These are phyloP conservation scores for Oldenlandia corymbosa DNA, from an alignment of 257 asterid species.

Conservation along the genomic window DNA sequence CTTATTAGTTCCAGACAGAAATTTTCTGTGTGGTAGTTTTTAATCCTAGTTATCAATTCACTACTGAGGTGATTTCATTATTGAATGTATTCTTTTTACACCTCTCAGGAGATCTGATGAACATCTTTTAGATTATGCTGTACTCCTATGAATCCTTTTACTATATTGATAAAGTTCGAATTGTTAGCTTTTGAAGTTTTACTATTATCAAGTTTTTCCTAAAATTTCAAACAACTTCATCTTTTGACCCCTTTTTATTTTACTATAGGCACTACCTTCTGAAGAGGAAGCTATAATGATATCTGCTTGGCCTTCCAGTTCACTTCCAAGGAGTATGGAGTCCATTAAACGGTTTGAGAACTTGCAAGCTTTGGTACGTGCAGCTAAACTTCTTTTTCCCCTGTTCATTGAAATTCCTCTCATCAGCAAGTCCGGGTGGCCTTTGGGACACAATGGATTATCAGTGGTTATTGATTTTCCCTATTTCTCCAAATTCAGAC, in stretches of 20 bases:
- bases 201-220: not conserved
- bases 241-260: not conserved
- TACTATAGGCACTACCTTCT: constrained; percentile 66
- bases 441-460: not conserved
- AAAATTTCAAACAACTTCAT: not conserved
- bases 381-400: not conserved
- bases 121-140: not conserved
- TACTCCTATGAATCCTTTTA: not conserved
- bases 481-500: constrained; percentile 41
- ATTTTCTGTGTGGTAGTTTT: not conserved
- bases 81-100: not conserved
- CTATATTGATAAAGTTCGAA: not conserved
- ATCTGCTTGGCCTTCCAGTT: constrained; percentile 76
- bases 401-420: not conserved
- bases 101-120: not conserved
- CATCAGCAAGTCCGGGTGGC: not conserved
- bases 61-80: not conserved
- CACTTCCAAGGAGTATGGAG: constrained; percentile 70
- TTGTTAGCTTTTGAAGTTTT: too few species aligned
- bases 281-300: constrained; percentile 76
- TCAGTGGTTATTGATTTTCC: constrained; percentile 13
- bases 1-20: not conserved
- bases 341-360: constrained; percentile 77
- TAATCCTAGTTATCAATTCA: not conserved
- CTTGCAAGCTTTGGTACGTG: constrained; percentile 78